These are phyloP conservation scores for Cochlearia excelsa DNA, from an alignment of 345 rosid species.

Conservation along the genomic window DNA sequence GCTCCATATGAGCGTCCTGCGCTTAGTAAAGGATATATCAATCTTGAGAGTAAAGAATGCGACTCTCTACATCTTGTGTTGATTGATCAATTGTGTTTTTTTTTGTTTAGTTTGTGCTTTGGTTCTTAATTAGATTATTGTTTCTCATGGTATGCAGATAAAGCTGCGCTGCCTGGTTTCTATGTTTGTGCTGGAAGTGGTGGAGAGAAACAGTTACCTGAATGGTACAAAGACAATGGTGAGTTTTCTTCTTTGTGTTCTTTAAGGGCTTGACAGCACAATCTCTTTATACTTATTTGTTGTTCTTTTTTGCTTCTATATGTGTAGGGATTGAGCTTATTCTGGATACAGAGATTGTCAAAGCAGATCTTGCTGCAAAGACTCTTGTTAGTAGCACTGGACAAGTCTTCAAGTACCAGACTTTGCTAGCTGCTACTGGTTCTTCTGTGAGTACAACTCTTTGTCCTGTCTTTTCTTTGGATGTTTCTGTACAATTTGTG, in stretches of 20 bases:
- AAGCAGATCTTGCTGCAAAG: conserved; percentile 74
- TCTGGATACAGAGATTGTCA: conserved; percentile 71
- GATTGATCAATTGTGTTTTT: background rate
- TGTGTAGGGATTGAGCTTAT: conserved; percentile 67
- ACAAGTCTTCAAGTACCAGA: conserved; percentile 59
- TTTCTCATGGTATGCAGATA: conserved; percentile 24
- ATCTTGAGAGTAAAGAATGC: conserved; percentile 41
- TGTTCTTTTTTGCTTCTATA: background rate
- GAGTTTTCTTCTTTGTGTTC: background rate
- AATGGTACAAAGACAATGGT: conserved; percentile 76
- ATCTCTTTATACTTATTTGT: background rate
- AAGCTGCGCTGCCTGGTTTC: conserved; percentile 58
- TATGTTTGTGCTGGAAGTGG: conserved; percentile 89
- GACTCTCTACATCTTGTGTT: background rate
- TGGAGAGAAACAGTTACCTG: conserved; percentile 74
- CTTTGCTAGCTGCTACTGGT: conserved; percentile 80
- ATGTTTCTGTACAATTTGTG: background rate
- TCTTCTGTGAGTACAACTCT: conserved; percentile 40
- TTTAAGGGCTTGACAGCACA: background rate
- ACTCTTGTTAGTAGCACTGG: conserved; percentile 64
- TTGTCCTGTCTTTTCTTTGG: background rate
- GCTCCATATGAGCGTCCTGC: conserved; percentile 98
- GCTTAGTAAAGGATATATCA: conserved; percentile 87
- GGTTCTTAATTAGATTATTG: background rate
- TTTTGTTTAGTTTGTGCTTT: background rate